These are phyloP conservation scores for Magnaporthales sp. DNA, from an alignment of 2,329 filamentous ascomycete species.

Conservation along the genomic window DNA sequence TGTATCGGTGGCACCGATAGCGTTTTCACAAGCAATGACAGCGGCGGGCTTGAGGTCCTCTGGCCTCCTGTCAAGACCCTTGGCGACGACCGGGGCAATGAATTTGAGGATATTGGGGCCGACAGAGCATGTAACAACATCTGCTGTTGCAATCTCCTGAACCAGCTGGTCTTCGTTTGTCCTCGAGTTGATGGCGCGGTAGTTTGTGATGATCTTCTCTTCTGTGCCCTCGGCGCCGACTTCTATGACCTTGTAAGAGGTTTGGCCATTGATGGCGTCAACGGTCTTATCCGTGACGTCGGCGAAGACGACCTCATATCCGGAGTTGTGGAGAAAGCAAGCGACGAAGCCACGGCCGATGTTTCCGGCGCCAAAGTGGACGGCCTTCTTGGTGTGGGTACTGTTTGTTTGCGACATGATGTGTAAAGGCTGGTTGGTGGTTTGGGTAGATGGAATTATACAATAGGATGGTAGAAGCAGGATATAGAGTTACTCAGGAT, in stretches of 20 bases:
- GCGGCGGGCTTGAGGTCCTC: constrained; percentile 59
- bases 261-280: constrained; percentile 63
- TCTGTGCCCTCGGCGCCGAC: constrained; percentile 77
- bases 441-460: not conserved
- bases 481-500: not conserved
- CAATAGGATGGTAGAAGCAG: not conserved
- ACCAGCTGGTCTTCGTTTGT: constrained; percentile 73
- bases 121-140: constrained; percentile 92
- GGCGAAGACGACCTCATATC: constrained; percentile 92
- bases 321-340: constrained; percentile 88
- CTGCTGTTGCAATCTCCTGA: constrained; percentile 76
- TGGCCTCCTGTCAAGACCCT: constrained; percentile 78
- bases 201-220: constrained; percentile 82
- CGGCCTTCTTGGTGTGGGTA: constrained; percentile 49
- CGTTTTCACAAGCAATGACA: constrained; percentile 97
- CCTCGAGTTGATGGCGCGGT: constrained; percentile 94
- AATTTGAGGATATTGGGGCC: constrained; percentile 94
- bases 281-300: constrained; percentile 86
- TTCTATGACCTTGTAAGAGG: constrained; percentile 86
- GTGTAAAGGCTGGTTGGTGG: not conserved
- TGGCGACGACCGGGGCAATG: constrained; percentile 90
- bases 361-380: constrained; percentile 82
- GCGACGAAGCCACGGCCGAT: constrained; percentile 82
- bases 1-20: constrained; percentile 86
- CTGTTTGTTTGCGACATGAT: constrained; percentile 5